Percentiles rank a stretch among this genome's conserved stretches.
phyloP scores from a whole-genome alignment of 768 basidiomycete species.

The Mycena haematopus region DNA sequence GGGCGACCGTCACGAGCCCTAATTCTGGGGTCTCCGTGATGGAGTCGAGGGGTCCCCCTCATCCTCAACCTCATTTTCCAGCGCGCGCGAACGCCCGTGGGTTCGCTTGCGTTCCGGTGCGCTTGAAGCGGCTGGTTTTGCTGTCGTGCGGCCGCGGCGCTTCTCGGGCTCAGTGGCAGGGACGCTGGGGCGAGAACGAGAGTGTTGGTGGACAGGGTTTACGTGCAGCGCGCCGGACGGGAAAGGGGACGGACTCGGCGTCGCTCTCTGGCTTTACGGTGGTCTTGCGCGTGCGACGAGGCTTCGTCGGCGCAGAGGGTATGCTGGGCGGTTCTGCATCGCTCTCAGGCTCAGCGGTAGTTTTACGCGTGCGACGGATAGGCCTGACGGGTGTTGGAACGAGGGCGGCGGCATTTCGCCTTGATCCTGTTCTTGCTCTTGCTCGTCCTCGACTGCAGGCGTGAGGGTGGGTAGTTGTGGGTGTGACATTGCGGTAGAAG shows the following conservation, averaged over 20 bases:
- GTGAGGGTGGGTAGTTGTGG: no score
- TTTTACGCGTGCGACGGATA: constrained; percentile 36
- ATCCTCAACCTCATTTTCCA: constrained; percentile 26
- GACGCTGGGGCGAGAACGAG: background rate
- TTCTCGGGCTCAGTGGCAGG: constrained; percentile 25
- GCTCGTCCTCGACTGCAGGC: constrained; percentile 8
- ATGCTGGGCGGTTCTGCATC: constrained; percentile 17
- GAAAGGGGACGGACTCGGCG: background rate
- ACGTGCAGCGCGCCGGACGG: constrained; percentile 16
- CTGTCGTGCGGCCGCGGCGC: constrained; percentile 15
- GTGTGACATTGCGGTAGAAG: constrained; percentile 13
- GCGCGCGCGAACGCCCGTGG: constrained; percentile 28
- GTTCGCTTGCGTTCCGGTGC: constrained; percentile 30
- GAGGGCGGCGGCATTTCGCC: constrained; percentile 14
- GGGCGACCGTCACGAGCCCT: constrained; percentile 32
- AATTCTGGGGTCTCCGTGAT: constrained; percentile 21
- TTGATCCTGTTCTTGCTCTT: background rate
- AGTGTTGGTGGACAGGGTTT: constrained; percentile 19
- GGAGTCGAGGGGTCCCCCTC: constrained; percentile 33
- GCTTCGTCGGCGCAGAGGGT: constrained; percentile 20
- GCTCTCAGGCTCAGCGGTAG: constrained; percentile 14
- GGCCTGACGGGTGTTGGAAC: constrained; percentile 19
- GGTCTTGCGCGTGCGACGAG: constrained; percentile 22
- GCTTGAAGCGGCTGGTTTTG: constrained; percentile 27
- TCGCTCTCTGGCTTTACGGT: constrained; percentile 25